These are phyloP conservation scores for Aureobasidium sp. DNA, from an alignment of 2,329 filamentous ascomycete species.

Conservation along the genomic window DNA sequence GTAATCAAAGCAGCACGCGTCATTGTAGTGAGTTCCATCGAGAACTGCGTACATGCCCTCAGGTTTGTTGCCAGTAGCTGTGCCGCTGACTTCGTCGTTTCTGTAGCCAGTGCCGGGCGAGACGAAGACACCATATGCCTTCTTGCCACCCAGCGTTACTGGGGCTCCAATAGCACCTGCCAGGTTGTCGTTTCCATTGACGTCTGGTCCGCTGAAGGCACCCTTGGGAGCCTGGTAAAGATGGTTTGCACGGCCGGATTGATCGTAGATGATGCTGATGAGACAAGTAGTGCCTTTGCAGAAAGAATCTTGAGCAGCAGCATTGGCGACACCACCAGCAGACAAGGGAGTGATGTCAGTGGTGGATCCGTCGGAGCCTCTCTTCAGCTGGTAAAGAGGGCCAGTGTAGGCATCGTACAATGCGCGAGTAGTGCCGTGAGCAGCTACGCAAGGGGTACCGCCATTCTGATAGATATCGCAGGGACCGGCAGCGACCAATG, in stretches of 20 bases:
- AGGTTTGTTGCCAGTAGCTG: constrained; percentile 48
- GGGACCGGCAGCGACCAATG: constrained; percentile 47
- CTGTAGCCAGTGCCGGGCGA: constrained; percentile 58
- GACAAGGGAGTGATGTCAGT: constrained; percentile 45
- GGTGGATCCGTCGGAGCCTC: constrained; percentile 46
- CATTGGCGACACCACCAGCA: constrained; percentile 57
- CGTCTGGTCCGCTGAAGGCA: constrained; percentile 51
- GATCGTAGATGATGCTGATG: constrained; percentile 47
- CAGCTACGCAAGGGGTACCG: constrained; percentile 56
- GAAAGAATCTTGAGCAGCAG: constrained; percentile 43
- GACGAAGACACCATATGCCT: constrained; percentile 58
- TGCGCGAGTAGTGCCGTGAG: constrained; percentile 59
- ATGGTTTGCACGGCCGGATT: constrained; percentile 56
- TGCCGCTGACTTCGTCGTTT: constrained; percentile 48
- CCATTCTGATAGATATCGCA: constrained; percentile 57
- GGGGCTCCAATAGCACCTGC: constrained; percentile 55
- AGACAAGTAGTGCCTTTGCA: constrained; percentile 24
- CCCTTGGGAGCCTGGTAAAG: constrained; percentile 53
- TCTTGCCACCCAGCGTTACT: constrained; percentile 47
- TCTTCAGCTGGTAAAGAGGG: constrained; percentile 54
- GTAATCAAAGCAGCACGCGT: constrained; percentile 45
- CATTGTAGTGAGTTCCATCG: constrained; percentile 55
- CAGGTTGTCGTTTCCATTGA: constrained; percentile 53
- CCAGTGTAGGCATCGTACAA: constrained; percentile 50
- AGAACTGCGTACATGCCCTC: constrained; percentile 57